These are phyloP conservation scores for Ramularia endophylla DNA, from an alignment of 2,329 filamentous ascomycete species.

Conservation along the genomic window DNA sequence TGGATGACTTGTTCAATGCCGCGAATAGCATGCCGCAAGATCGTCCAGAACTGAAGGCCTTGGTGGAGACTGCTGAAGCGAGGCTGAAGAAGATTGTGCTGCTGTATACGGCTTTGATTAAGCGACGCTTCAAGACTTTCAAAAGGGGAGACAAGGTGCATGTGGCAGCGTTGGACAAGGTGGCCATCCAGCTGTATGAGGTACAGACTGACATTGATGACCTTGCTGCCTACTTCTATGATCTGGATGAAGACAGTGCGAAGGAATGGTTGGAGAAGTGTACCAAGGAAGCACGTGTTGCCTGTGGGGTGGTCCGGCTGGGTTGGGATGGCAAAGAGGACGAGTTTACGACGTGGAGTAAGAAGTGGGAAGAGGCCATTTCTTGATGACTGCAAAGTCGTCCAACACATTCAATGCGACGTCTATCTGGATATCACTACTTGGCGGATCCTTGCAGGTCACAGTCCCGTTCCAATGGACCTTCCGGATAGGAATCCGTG, in stretches of 20 bases:
- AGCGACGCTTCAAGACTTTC: slow-evolving; percentile 56
- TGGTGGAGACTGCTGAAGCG: slow-evolving; percentile 59
- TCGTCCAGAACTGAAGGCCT: slow-evolving; percentile 60
- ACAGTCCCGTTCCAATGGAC: background rate
- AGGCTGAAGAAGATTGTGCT: slow-evolving; percentile 61
- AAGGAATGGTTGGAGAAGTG: slow-evolving; percentile 55
- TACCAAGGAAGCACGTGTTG: slow-evolving; percentile 53
- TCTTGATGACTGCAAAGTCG: slow-evolving; percentile 12
- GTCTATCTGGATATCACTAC: background rate
- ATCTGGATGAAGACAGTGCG: slow-evolving; percentile 55
- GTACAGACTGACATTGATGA: slow-evolving; percentile 66
- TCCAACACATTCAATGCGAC: background rate
- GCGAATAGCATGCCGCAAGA: slow-evolving; percentile 56
- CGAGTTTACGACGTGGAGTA: slow-evolving; percentile 73
- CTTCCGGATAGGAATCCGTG: too few species aligned
- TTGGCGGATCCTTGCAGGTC: background rate
- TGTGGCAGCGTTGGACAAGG: slow-evolving; percentile 46
- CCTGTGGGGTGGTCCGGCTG: slow-evolving; percentile 50
- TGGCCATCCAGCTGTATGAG: slow-evolving; percentile 50
- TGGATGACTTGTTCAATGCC: slow-evolving; percentile 64
- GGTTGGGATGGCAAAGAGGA: slow-evolving; percentile 63
- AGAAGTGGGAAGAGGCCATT: slow-evolving; percentile 44
- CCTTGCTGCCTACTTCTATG: slow-evolving; percentile 66
- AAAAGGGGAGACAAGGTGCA: slow-evolving; percentile 8
- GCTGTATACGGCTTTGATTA: slow-evolving; percentile 63